A percentile compares a stretch with the other conserved stretches of the same genome.
Evolutionary conservation across 2,329 filamentous ascomycete species (phyloP).

Genomic region (Talaromyces islandicus): DNA sequence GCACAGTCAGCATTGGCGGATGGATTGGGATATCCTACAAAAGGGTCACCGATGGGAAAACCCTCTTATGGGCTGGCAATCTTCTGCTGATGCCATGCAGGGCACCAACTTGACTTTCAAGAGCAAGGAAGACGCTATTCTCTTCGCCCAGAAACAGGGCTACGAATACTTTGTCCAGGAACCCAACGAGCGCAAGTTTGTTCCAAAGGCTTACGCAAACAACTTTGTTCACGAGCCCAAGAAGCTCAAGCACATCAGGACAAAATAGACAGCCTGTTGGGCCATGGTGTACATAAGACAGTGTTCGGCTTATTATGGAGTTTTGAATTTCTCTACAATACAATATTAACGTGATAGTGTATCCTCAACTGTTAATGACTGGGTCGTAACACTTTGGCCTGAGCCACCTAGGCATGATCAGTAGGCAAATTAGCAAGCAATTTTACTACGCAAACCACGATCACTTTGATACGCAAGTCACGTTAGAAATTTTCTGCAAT

Average conservation of each 20-base stretch:
- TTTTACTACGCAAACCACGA: not conserved
- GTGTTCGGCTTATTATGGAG: not conserved
- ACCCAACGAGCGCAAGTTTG: constrained; percentile 78
- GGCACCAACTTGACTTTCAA: constrained; percentile 87
- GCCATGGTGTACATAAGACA: constrained; percentile 8
- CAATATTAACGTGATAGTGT: not conserved
- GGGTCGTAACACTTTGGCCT: not conserved
- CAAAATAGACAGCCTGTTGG: constrained; percentile 55
- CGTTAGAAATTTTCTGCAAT: not conserved
- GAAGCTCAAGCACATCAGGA: constrained; percentile 81
- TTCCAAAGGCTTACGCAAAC: constrained; percentile 92
- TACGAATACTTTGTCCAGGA: constrained; percentile 99
- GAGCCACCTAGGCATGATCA: not conserved
- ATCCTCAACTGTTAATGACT: not conserved
- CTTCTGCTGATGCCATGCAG: constrained; percentile 90
- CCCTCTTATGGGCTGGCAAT: constrained; percentile 97
- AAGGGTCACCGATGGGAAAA: constrained; percentile 99
- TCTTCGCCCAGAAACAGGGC: constrained; percentile 95
- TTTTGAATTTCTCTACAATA: constrained; percentile 1
- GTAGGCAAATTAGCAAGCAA: not conserved
- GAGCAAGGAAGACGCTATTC: constrained; percentile 87
- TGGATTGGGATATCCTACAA: constrained; percentile 93
- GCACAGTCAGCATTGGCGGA: constrained; percentile 80
- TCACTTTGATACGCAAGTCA: not conserved
- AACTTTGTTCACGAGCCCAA: constrained; percentile 83